A percentile compares a stretch with the other conserved stretches of the same genome.
These are phyloP conservation scores for Chaetomium globosum DNA, from an alignment of 2,329 filamentous ascomycete genomes.

Conservation along the genomic window DNA sequence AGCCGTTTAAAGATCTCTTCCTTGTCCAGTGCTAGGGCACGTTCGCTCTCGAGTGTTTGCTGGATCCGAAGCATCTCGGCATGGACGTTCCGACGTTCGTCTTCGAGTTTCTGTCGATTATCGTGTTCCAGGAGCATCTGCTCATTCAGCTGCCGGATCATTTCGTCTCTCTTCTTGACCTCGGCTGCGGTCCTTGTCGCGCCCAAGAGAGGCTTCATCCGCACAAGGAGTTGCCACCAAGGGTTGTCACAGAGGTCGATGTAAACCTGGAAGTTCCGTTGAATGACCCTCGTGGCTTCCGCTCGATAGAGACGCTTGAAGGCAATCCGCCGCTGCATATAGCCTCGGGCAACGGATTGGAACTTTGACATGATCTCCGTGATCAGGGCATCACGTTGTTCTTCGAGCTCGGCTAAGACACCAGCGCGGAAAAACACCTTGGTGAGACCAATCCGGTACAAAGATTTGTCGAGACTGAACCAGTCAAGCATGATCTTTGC, in stretches of 20 bases:
- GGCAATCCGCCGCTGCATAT: constrained; percentile 81
- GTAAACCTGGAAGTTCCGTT: constrained; percentile 91
- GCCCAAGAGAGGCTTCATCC: constrained; percentile 93
- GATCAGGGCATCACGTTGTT: constrained; percentile 89
- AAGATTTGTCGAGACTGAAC: constrained; percentile 77
- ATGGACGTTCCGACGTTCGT: constrained; percentile 85
- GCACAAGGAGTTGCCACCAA: constrained; percentile 95
- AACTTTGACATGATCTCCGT: constrained; percentile 92
- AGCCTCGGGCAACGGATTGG: constrained; percentile 88
- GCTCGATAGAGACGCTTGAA: constrained; percentile 93
- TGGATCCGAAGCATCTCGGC: constrained; percentile 86
- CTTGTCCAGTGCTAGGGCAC: constrained; percentile 93
- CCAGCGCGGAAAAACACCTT: constrained; percentile 98
- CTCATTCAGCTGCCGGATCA: constrained; percentile 82
- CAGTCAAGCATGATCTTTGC: constrained; percentile 87
- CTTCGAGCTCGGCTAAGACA: constrained; percentile 93
- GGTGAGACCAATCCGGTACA: constrained; percentile 91
- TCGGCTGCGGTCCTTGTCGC: constrained; percentile 89
- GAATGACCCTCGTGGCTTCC: constrained; percentile 92
- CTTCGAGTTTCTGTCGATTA: constrained; percentile 79
- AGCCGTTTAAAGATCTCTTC: constrained; percentile 99
- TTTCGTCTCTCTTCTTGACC: constrained; percentile 91
- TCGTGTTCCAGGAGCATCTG: constrained; percentile 77
- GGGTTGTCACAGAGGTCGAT: constrained; percentile 86
- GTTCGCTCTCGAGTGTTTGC: constrained; percentile 91